These are phyloP conservation scores for Eimeria necatrix DNA, from an alignment of 169 alveolate genomes.

Conservation along the genomic window DNA sequence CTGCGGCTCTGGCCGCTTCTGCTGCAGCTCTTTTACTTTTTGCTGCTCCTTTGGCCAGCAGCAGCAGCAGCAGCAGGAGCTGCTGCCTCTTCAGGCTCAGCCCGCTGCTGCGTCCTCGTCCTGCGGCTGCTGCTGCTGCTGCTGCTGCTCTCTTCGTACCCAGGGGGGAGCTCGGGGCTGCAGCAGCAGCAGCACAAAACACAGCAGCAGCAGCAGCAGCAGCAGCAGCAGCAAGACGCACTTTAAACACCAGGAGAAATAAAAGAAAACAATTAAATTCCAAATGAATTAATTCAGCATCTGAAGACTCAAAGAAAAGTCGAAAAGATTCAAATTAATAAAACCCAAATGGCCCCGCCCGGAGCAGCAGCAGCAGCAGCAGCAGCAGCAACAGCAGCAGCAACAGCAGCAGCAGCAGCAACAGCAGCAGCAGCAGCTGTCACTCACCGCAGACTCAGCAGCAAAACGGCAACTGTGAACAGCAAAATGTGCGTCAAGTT, in stretches of 20 bases:
- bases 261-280: too few relatives aligned
- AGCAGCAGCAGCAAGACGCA: too few relatives aligned
- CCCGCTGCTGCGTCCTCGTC: not conserved
- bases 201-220: not conserved
- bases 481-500: constrained; percentile 85
- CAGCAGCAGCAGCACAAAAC: too few relatives aligned
- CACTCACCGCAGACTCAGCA: constrained; percentile 82
- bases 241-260: not conserved
- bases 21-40: not conserved
- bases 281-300: not conserved
- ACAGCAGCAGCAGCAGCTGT: not conserved
- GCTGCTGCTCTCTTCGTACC: not conserved
- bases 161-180: constrained; percentile 39
- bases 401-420: not conserved
- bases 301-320: too few relatives aligned
- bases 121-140: constrained; percentile 23
- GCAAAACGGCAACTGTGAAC: constrained; percentile 83
- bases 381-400: not conserved
- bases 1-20: not conserved
- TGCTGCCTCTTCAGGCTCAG: not conserved
- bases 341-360: too few relatives aligned
- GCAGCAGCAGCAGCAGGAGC: constrained; percentile 2
- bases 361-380: not conserved
- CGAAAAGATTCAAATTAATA: too few relatives aligned
- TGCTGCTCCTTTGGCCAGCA: not conserved